These are phyloP conservation scores for Cryptococcus neoformans DNA, from an alignment of 1,284 basidiomycete species.

Conservation along the genomic window DNA sequence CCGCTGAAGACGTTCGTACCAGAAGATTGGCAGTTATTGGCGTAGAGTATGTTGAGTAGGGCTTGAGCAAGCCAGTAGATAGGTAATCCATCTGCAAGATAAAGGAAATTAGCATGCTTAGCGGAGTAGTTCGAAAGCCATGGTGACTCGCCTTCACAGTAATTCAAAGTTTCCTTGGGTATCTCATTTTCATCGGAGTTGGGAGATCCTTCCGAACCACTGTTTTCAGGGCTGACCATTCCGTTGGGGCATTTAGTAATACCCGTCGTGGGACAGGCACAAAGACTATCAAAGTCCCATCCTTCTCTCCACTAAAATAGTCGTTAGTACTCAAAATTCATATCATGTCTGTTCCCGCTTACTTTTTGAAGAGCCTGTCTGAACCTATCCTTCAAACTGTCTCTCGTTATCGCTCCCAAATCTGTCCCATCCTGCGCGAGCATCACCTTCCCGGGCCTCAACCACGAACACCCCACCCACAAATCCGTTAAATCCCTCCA, in stretches of 20 bases:
- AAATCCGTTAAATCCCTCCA: constrained; percentile 49
- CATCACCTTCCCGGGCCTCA: constrained; percentile 31
- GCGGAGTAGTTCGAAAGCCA: neutral
- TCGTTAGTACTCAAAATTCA: constrained; percentile 8
- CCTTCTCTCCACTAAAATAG: constrained; percentile 47
- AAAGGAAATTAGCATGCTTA: no score
- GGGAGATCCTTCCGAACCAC: neutral
- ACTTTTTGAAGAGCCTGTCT: constrained; percentile 29
- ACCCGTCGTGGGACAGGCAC: constrained; percentile 16
- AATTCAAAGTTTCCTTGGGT: constrained; percentile 22
- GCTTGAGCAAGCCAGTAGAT: constrained; percentile 51
- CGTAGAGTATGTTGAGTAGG: constrained; percentile 42
- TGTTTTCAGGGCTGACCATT: constrained; percentile 5
- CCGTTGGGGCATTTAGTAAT: neutral
- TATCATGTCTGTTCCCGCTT: no score
- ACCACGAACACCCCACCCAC: constrained; percentile 39
- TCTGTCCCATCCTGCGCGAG: constrained; percentile 32
- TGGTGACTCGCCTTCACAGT: constrained; percentile 40
- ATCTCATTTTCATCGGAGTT: neutral
- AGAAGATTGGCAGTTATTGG: constrained; percentile 13
- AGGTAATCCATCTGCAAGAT: constrained; percentile 46
- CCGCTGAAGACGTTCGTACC: constrained; percentile 36
- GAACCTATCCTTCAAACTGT: constrained; percentile 33
- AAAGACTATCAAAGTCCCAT: constrained; percentile 51
- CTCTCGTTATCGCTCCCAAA: constrained; percentile 28